Percentiles rank a stretch among this genome's conserved stretches.
phyloP scores from a whole-genome alignment of 1,284 basidiomycete species.

The Marasmius tenuissimus region DNA sequence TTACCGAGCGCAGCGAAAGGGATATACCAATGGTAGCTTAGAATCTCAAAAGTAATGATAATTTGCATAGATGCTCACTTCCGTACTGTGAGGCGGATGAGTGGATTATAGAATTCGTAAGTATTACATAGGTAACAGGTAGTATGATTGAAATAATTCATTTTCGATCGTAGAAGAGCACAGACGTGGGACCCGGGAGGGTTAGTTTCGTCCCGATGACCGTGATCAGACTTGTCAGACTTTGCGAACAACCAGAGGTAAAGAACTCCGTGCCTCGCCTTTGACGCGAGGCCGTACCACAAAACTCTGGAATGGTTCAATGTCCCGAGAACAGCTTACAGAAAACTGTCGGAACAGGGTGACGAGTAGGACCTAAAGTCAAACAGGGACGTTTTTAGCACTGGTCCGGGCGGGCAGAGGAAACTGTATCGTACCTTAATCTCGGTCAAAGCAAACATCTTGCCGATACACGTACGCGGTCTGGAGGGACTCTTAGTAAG shows the following conservation, averaged over 20 bases:
- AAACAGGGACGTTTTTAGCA: not conserved
- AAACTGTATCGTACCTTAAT: constrained; percentile 42
- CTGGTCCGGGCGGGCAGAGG: not conserved
- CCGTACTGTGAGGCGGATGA: no score
- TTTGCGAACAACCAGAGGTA: constrained; percentile 50
- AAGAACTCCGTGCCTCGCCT: constrained; percentile 49
- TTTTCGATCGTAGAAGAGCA: no score
- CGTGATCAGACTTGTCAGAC: constrained; percentile 15
- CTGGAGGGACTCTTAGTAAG: constrained; percentile 27
- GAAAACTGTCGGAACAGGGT: constrained; percentile 52
- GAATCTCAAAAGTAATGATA: no score
- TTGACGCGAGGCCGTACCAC: constrained; percentile 57
- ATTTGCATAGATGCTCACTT: no score
- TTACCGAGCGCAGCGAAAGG: no score
- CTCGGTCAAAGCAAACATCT: constrained; percentile 52
- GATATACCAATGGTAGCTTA: no score
- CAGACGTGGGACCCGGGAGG: no score
- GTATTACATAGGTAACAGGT: no score
- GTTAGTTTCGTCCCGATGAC: no score
- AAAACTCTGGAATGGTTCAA: constrained; percentile 62
- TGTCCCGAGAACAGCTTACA: constrained; percentile 45
- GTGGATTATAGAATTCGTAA: no score
- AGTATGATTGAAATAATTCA: no score
- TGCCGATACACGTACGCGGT: constrained; percentile 56
- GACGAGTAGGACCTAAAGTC: constrained; percentile 40